Evolutionary conservation across 2,329 filamentous ascomycete species (phyloP), one percentile per base, ranked within the genome.

Genomic region (Aphanoascus verrucosus): DNA sequence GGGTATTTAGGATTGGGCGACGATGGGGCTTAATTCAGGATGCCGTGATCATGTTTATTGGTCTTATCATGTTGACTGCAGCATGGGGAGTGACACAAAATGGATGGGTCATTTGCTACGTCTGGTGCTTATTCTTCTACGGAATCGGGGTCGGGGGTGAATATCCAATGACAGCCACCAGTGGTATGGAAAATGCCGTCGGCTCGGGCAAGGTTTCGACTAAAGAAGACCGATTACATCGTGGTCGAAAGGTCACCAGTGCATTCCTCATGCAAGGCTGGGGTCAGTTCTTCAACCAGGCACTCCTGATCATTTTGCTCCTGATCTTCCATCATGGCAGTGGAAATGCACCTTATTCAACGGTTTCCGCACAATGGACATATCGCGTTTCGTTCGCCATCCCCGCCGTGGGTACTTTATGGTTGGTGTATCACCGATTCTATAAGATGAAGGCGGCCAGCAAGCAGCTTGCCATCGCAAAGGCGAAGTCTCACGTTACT

Each of bases 251-350:
- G 71, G 91, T 96, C 67, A 95, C 89, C 60, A 88, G 85, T 69
- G 90, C 91, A 55, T 97, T 97, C 76, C 72, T 97, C 72, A 96
- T 97, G 91, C 91, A 97, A 72, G 91, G 91, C 52, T 97, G 91
- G 91, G 91, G 91, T 60, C 91, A 97, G 71, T 87, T 95, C 68
- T 77, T 87, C 75, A 97, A 97, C 80, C 91, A 96, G 72, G 84
- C 86, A 62, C 72, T 94, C 54, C 79, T 97, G 58, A 95, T 97
- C 64, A 68, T 95, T 52, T 76, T 94, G 49, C 80, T 96, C 55
- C 77, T 94, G 62, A 86, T 91, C 72, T 93, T 95, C 80, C 88
- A 94, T 77, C 82, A 84, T 64, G 86, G 86, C 55, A 77, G 75
- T 56, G 85, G 86, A 47, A 78, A 82, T 61, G 81, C 86, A 19